These are phyloP conservation scores for Yamagishiella unicocca DNA, from an alignment of 139 green algal genomes.

Conservation along the genomic window DNA sequence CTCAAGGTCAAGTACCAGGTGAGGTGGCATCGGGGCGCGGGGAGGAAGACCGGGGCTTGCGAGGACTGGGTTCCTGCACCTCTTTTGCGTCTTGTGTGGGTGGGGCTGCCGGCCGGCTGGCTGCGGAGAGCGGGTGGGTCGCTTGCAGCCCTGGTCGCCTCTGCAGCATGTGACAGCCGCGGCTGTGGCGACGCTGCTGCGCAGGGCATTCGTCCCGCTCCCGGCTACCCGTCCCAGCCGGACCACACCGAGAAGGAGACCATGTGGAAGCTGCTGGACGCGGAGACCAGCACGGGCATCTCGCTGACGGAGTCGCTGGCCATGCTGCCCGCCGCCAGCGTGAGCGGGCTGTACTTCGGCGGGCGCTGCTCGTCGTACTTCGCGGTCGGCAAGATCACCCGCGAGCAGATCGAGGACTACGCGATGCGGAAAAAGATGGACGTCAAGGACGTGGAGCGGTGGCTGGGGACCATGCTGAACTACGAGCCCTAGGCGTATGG, in stretches of 20 bases:
- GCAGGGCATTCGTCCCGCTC: constrained; percentile 95
- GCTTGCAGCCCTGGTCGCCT: too few relatives aligned
- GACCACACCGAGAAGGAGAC: constrained; percentile 98
- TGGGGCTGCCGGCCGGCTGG: too few relatives aligned
- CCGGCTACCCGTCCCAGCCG: constrained; percentile 98
- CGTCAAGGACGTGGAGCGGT: constrained; percentile 85
- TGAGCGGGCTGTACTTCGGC: constrained; percentile 97
- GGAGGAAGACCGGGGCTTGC: too few relatives aligned
- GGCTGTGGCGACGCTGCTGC: too few relatives aligned
- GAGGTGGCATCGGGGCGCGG: too few relatives aligned
- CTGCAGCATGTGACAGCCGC: too few relatives aligned
- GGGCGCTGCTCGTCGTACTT: constrained; percentile 92
- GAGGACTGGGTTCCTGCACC: too few relatives aligned
- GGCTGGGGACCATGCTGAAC: constrained; percentile 91
- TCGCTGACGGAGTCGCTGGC: constrained; percentile 95
- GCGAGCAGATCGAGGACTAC: constrained; percentile 94
- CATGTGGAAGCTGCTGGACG: constrained; percentile 97
- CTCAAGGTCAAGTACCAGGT: constrained; percentile 99
- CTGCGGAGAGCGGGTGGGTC: too few relatives aligned
- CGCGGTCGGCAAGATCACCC: constrained; percentile 97
- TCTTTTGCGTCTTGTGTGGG: too few relatives aligned
- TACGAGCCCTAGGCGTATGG: constrained; percentile 94
- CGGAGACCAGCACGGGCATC: constrained; percentile 86
- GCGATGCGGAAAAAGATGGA: constrained; percentile 92
- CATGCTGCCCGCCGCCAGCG: constrained; percentile 95